A percentile compares a stretch with the other conserved stretches of the same genome.
phyloP scores from a whole-genome alignment of 2,329 filamentous ascomycete genomes.

The Lasiodiplodia sp. region DNA sequence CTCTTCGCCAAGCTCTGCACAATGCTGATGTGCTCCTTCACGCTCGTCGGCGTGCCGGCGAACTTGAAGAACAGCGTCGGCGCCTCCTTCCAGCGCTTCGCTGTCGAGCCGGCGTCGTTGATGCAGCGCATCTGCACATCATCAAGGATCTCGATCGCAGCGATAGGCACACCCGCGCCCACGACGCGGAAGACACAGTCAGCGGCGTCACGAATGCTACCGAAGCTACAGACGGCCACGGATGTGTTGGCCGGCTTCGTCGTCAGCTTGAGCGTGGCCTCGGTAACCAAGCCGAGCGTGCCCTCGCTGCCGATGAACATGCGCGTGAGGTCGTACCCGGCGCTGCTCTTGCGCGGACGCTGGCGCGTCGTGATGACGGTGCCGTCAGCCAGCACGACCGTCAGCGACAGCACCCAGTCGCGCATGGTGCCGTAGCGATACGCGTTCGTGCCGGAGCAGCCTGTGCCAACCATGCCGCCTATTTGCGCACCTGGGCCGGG shows the following conservation, averaged over 20 bases:
- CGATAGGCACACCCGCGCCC: constrained; percentile 79
- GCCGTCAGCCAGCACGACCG: constrained; percentile 88
- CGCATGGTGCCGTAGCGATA: constrained; percentile 95
- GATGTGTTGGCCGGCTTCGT: constrained; percentile 80
- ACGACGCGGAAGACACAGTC: constrained; percentile 84
- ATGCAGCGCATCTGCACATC: constrained; percentile 86
- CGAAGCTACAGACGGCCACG: constrained; percentile 77
- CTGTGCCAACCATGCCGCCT: constrained; percentile 84
- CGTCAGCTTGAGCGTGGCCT: constrained; percentile 87
- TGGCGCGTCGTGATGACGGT: constrained; percentile 90
- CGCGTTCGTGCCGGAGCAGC: constrained; percentile 82
- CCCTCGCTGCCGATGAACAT: constrained; percentile 92
- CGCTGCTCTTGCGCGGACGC: constrained; percentile 85
- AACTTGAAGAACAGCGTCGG: constrained; percentile 82
- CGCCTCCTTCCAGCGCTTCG: constrained; percentile 70
- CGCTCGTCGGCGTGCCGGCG: constrained; percentile 68
- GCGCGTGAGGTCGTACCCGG: constrained; percentile 89
- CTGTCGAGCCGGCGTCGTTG: constrained; percentile 70
- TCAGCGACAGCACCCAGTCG: constrained; percentile 88
- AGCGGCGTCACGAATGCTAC: constrained; percentile 73
- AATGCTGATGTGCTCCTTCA: constrained; percentile 79
- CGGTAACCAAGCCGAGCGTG: constrained; percentile 88
- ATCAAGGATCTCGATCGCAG: constrained; percentile 91
- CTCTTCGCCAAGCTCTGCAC: constrained; percentile 68
- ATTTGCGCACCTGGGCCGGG: constrained; percentile 93